These are phyloP conservation scores for Amanita subjunquillea DNA, from an alignment of 768 basidiomycete species.

Conservation along the genomic window DNA sequence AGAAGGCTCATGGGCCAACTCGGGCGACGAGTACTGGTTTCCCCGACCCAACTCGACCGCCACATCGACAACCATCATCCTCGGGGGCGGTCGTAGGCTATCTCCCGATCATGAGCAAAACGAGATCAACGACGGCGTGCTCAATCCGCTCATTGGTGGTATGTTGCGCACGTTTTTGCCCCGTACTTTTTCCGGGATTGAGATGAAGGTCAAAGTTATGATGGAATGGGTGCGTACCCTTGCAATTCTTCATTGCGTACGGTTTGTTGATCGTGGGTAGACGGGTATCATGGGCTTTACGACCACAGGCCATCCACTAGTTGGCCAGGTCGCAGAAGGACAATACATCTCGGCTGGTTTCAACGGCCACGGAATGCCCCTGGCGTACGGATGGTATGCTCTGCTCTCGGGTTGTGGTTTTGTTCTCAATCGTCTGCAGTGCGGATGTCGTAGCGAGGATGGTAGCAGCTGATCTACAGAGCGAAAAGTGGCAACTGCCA, in stretches of 20 bases:
- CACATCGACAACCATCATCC: conserved; percentile 48
- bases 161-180: conserved; percentile 53
- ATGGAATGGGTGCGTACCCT: conserved; percentile 65
- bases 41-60: conserved; percentile 32
- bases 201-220: conserved; percentile 38
- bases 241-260: background rate
- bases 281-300: conserved; percentile 82
- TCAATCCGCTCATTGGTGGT: conserved; percentile 37
- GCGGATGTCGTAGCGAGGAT: conserved; percentile 55
- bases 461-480: conserved; percentile 37
- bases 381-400: conserved; percentile 58
- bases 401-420: background rate
- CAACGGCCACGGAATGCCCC: conserved; percentile 75
- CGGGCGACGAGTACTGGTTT: conserved; percentile 74
- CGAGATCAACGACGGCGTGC: conserved; percentile 43
- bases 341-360: conserved; percentile 71
- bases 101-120: conserved; percentile 37
- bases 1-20: conserved; percentile 40
- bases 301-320: conserved; percentile 50
- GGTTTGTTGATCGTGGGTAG: conserved; percentile 22
- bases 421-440: conserved; percentile 20
- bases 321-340: conserved; percentile 39
- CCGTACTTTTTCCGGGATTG: conserved; percentile 43
- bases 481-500: conserved; percentile 38
- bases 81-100: conserved; percentile 58